Base-by-base conservation (phyloP, 2,329 filamentous ascomycete genomes). In the Botrytis cinerea region DNA sequence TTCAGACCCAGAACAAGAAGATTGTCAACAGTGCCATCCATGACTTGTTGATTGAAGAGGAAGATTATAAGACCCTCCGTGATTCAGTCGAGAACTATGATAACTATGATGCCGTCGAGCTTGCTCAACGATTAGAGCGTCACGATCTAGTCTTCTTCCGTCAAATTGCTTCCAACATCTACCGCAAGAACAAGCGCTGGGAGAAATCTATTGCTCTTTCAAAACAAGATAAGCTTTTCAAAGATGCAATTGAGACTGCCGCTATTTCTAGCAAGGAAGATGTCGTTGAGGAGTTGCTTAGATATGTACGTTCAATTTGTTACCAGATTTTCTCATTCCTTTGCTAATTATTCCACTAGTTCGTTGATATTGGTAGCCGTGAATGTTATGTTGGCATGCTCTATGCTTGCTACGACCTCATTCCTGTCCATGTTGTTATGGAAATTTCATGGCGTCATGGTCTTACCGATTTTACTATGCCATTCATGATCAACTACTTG, bases 331-430 rank as follows among this genome's bases (percentile, higher is more conserved):
- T 25, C 59, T 59, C 46, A 71, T 51, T 78, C 67, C 63, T 40
- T 72, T 81, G 85, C 74, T 77, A 70, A 77, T 63, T 54, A 32
- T 20, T 61, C 73, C 59, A 66, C 2, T 82, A 98, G 95, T 99
- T 99, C 79, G 96, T 99, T 80, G 96, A 99, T 81, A 98, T 99
- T 84, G 96, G 97, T 79, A 97, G 95, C 87, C 94, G 95, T 76
- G 96, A 99, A 83, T 99, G 96, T 88, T 99, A 97, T 82, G 96
- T 98, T n/a, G 97, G 95, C 81, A 99, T 99, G 95, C 89, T 99
- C 67, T 99, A 99, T 82, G 92, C 97, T 70, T 99, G 96, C 87
- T 97, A 99, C 84, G 96, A 98, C 74, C 92, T 99, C 75, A 95
- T 99, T 78, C 93, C 94, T 28, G 92, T 97, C 5, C 94, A 98